Percentiles rank a stretch among this genome's conserved stretches.
Conservation (phyloP, 2,329 filamentous ascomycete genomes). For the Verticillium isaacii region DNA sequence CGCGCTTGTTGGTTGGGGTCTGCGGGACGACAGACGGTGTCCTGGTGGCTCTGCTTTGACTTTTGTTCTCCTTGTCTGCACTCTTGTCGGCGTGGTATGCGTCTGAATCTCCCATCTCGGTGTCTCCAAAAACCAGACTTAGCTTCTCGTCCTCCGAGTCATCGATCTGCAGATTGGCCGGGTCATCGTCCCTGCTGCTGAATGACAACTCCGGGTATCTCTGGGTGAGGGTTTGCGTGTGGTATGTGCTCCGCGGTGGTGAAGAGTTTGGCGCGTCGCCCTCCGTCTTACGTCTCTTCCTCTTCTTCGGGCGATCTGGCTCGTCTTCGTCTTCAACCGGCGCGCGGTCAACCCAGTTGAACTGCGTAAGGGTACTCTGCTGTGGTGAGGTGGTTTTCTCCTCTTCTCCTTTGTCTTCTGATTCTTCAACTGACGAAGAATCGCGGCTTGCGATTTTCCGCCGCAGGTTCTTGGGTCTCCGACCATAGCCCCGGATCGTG, state of each 20-base stretch:
- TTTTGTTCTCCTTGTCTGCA: constrained; percentile 14
- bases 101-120: constrained; percentile 32
- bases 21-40: constrained; percentile 31
- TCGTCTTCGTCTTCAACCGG: constrained; percentile 20
- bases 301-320: not conserved
- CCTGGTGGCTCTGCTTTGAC: constrained; percentile 16
- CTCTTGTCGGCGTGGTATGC: not conserved
- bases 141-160: constrained; percentile 33
- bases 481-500: constrained; percentile 28
- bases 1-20: constrained; percentile 29
- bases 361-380: constrained; percentile 39
- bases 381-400: constrained; percentile 2
- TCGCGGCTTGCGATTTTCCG: not conserved
- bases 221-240: constrained; percentile 39
- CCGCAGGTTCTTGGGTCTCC: constrained; percentile 8
- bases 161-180: constrained; percentile 17
- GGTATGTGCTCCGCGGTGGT: constrained; percentile 15
- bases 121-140: constrained; percentile 1
- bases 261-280: constrained; percentile 25
- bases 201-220: constrained; percentile 14
- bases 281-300: constrained; percentile 20
- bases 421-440: not conserved
- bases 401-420: not conserved
- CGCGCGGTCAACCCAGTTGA: constrained; percentile 28
- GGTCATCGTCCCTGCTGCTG: constrained; percentile 6